Conservation (phyloP, 2,329 filamentous ascomycete species). For the Colletotrichum sp. region DNA sequence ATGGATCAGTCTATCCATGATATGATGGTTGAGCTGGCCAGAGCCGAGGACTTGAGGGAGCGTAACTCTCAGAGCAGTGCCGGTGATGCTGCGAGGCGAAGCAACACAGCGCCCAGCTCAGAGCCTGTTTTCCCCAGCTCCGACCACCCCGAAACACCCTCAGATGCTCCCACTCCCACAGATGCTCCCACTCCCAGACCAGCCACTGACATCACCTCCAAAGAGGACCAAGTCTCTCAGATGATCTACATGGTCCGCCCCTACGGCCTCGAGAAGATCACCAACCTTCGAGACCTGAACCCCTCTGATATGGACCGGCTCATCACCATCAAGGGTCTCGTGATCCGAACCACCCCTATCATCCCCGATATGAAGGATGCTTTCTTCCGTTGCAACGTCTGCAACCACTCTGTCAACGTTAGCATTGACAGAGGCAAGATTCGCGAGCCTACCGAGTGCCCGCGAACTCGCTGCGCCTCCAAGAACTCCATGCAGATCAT, state of each 20-base stretch:
- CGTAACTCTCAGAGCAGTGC: constrained; percentile 66
- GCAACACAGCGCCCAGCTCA: constrained; percentile 63
- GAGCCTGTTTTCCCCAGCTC: constrained; percentile 82
- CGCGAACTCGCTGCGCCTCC: constrained; percentile 78
- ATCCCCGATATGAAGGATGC: constrained; percentile 99
- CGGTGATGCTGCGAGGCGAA: constrained; percentile 40
- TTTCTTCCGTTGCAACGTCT: constrained; percentile 94
- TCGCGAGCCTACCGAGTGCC: constrained; percentile 89
- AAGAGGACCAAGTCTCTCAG: constrained; percentile 82
- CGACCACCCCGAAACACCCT: constrained; percentile 65
- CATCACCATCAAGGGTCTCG: constrained; percentile 91
- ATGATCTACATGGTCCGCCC: constrained; percentile 86
- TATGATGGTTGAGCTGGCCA: constrained; percentile 87
- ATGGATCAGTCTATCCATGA: constrained; percentile 97
- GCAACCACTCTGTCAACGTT: constrained; percentile 88
- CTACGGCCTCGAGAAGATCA: constrained; percentile 84
- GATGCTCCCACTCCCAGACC: constrained; percentile 43
- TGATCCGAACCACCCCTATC: constrained; percentile 93
- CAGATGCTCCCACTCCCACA: constrained; percentile 39
- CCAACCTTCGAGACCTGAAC: constrained; percentile 93
- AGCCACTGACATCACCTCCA: constrained; percentile 57
- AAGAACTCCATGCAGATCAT: constrained; percentile 98
- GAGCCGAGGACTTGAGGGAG: constrained; percentile 76
- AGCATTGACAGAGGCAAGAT: constrained; percentile 96
- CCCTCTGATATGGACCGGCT: constrained; percentile 88